These are phyloP conservation scores for Cryptococcus deneoformans DNA, from an alignment of 1,284 basidiomycete species.

Conservation along the genomic window DNA sequence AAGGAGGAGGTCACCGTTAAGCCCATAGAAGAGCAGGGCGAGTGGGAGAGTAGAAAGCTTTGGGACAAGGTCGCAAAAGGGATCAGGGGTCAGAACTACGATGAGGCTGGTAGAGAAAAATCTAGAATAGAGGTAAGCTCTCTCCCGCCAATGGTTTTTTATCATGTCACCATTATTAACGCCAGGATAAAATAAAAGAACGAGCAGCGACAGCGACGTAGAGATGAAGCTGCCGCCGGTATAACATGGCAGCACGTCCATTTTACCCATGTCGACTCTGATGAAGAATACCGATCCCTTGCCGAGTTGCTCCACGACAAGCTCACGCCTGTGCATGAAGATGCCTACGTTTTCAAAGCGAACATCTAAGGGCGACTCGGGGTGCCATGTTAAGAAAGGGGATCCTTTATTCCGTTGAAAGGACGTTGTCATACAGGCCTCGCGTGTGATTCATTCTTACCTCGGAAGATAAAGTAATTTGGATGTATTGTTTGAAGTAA, in stretches of 20 bases:
- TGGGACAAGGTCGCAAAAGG: constrained; percentile 89
- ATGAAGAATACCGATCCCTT: constrained; percentile 64
- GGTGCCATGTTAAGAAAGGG: too few relatives aligned
- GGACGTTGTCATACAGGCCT: too few relatives aligned
- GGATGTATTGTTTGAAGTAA: too few relatives aligned
- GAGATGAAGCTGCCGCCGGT: constrained; percentile 72
- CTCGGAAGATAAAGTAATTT: too few relatives aligned
- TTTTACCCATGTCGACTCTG: constrained; percentile 65
- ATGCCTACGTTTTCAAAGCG: constrained; percentile 44
- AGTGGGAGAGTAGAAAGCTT: constrained; percentile 82
- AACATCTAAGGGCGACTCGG: not conserved
- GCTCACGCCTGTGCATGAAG: constrained; percentile 47
- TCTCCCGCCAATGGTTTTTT: too few relatives aligned
- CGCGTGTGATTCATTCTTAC: too few relatives aligned
- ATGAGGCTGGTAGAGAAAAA: constrained; percentile 87
- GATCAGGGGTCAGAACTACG: constrained; percentile 87
- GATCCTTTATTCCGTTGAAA: too few relatives aligned
- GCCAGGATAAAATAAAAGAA: constrained; percentile 57
- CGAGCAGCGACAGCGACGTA: constrained; percentile 83
- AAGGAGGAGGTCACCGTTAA: constrained; percentile 70
- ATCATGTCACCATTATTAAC: not conserved
- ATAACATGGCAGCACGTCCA: constrained; percentile 74
- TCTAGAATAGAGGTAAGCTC: constrained; percentile 75
- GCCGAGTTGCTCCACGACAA: constrained; percentile 43
- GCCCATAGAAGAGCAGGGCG: constrained; percentile 62